Conservation (phyloP, 228 moss, liverwort and hornwort species). For the Sphagnum magellanicum region DNA sequence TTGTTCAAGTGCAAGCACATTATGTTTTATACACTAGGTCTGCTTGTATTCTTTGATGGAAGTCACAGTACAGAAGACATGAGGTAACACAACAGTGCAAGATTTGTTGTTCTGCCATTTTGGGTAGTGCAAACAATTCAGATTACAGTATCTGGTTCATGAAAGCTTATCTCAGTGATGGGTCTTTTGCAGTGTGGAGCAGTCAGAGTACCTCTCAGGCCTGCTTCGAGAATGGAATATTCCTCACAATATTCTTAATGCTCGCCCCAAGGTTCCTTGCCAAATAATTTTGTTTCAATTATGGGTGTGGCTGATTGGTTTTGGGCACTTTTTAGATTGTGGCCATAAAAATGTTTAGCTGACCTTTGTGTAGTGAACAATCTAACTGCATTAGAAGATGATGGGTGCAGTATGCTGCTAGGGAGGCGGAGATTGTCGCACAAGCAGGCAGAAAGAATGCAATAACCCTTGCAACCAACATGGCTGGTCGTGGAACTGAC, state of each 20-base stretch:
- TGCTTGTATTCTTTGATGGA: too few relatives aligned
- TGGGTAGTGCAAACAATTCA: too few relatives aligned
- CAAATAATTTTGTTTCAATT: background rate
- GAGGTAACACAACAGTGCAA: too few relatives aligned
- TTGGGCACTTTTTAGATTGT: too few relatives aligned
- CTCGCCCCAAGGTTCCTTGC: slow-evolving; percentile 65
- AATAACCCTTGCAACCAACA: slow-evolving; percentile 94
- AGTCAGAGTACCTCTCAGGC: slow-evolving; percentile 88
- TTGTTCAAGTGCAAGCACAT: too few relatives aligned
- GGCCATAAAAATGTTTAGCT: background rate
- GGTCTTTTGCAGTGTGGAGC: slow-evolving; percentile 66
- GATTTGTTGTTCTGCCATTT: too few relatives aligned
- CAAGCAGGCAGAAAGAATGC: slow-evolving; percentile 90
- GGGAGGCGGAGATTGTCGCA: slow-evolving; percentile 96
- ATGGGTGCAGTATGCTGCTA: slow-evolving; percentile 61
- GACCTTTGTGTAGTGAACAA: too few relatives aligned
- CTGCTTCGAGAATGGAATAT: slow-evolving; percentile 84
- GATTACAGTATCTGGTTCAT: too few relatives aligned
- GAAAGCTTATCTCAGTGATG: background rate
- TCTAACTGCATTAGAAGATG: too few relatives aligned
- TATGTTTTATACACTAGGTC: too few relatives aligned
- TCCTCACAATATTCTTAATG: slow-evolving; percentile 96
- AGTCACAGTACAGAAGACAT: too few relatives aligned
- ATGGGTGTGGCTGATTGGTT: too few relatives aligned
- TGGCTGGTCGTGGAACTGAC: slow-evolving; percentile 98